phyloP scores from a whole-genome alignment of 140 eudicot species.

The Cichorium intybus region DNA sequence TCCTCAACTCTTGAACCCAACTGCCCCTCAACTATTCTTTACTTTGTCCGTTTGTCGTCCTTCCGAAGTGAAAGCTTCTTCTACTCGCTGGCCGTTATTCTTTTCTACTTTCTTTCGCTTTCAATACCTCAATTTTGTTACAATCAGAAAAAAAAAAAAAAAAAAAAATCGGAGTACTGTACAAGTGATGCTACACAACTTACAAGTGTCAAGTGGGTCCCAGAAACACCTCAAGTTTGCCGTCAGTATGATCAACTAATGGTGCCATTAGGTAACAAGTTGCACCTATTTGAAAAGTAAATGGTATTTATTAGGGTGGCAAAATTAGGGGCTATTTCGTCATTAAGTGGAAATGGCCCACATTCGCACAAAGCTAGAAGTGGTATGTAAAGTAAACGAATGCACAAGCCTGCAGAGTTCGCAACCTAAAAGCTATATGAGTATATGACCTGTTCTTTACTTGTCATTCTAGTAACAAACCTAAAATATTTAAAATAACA shows the following conservation, averaged over 20 bases:
- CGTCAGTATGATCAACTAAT: constrained; percentile 25
- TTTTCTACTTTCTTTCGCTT: constrained; percentile 10
- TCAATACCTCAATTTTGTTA: not conserved
- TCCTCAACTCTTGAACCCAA: constrained; percentile 20
- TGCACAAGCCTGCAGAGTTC: constrained; percentile 27
- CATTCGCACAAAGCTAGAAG: constrained; percentile 11
- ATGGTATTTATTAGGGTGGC: constrained; percentile 33
- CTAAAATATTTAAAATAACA: not conserved
- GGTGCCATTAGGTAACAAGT: constrained; percentile 16
- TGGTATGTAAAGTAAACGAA: constrained; percentile 28
- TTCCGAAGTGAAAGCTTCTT: constrained; percentile 47
- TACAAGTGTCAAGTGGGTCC: constrained; percentile 13
- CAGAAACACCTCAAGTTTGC: constrained; percentile 26
- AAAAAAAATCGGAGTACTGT: too few species aligned
- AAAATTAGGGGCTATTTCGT: constrained; percentile 18
- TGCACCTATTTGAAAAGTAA: constrained; percentile 1
- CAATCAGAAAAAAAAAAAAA: not conserved
- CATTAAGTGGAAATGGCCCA: constrained; percentile 12
- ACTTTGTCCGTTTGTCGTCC: constrained; percentile 67
- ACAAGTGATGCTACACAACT: not conserved
- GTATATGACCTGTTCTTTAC: not conserved
- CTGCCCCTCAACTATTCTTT: constrained; percentile 63
- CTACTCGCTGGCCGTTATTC: constrained; percentile 44
- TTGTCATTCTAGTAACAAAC: not conserved
- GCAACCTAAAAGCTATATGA: constrained; percentile 19